Base-by-base conservation (phyloP, 768 basidiomycete genomes). In the Infundibulicybe gibba region DNA sequence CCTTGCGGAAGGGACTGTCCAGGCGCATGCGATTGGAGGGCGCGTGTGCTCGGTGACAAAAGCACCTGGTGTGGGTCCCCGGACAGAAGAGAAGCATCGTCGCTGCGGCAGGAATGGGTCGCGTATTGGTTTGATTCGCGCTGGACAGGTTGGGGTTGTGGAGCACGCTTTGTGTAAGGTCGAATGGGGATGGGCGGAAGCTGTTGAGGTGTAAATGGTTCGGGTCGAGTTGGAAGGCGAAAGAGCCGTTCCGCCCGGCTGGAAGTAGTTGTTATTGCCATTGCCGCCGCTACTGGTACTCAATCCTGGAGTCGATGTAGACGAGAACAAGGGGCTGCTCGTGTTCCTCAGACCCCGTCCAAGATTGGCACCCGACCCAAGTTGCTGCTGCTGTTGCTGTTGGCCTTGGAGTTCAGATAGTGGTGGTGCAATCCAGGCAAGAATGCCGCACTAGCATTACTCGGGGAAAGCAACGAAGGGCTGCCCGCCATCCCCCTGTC, bases 1-100 rank as follows among this genome's bases (percentile, higher is more conserved):
- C 94, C 94, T 47, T 94, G 92, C 1, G 94, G 93, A 11, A 95
- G 73, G 64, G 83, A 87, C 66, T 94, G 90, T 1, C 93, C 93
- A 0, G 94, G 93, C 1, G 90, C 91, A 54, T 94, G 93, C 14
- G 84, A 72, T 58, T 91, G 88, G 35, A 94, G 70, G 1, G 90
- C 93, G n/a, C 83, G 77, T 20, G 87, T 72, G 20, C 81, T 78
- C 0, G 93, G 88, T 12, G 84, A 86, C 1, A 83, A 65, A 14
- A 69, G 41, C 14, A 58, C 33, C 25, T 52, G 47, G 4, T 25
- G 25, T 25, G 25, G 25, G 8, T 25, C 25, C 15, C 58, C 58
- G 12, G n/a, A n/a, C 3, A 38, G 17, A n/a, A n/a, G 35, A 10
- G 35, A 38, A 4, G 35, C 6, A 10, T 38, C 35, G 14, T 14